Conservation (phyloP, 176 grass and related monocot genomes). For the Chloris gayana region DNA sequence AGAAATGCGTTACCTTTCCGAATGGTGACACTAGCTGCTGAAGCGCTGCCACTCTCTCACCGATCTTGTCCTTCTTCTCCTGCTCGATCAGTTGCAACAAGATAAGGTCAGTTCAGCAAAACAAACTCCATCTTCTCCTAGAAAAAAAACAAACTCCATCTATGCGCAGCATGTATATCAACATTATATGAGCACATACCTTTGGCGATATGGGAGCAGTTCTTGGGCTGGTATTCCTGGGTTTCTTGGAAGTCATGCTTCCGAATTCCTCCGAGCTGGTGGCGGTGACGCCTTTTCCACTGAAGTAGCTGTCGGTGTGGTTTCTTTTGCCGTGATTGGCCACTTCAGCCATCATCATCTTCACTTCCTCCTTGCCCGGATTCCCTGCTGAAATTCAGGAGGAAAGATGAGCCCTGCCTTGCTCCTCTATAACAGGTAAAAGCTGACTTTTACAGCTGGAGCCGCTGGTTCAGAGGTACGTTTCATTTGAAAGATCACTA, state of each 20-base stretch:
- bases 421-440: slow-evolving; percentile 25
- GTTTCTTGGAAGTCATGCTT: slow-evolving; percentile 64
- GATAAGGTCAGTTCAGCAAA: background rate
- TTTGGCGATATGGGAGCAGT: slow-evolving; percentile 45
- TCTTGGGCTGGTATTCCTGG: slow-evolving; percentile 50
- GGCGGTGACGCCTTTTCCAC: slow-evolving; percentile 31
- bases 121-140: background rate
- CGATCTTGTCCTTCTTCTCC: slow-evolving; percentile 99
- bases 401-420: slow-evolving; percentile 4
- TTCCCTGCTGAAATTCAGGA: slow-evolving; percentile 41
- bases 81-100: slow-evolving; percentile 29
- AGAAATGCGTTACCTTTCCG: slow-evolving; percentile 59
- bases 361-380: slow-evolving; percentile 11
- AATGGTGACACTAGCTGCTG: slow-evolving; percentile 95
- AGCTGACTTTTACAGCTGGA: slow-evolving; percentile 45
- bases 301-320: slow-evolving; percentile 60
- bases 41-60: slow-evolving; percentile 72
- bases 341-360: slow-evolving; percentile 86
- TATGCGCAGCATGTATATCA: background rate
- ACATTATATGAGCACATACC: slow-evolving; percentile 18
- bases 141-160: background rate
- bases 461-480: slow-evolving; percentile 45
- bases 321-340: slow-evolving; percentile 67
- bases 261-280: slow-evolving; percentile 39
- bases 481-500: slow-evolving; percentile 39